Conservation (phyloP, 1,284 basidiomycete species). For the Pulveroboletus sp. region DNA sequence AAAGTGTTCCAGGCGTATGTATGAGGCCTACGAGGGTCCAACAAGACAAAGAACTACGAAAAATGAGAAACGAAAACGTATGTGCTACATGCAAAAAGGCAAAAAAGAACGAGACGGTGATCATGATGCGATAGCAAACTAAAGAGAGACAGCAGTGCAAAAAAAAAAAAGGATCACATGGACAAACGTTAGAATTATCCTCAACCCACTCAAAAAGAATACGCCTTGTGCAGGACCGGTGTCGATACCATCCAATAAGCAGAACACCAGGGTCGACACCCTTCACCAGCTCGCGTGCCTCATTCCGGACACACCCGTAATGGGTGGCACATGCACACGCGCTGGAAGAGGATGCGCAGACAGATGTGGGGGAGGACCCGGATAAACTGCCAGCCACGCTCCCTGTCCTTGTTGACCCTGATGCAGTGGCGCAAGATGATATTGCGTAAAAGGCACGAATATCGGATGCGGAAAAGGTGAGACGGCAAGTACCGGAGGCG, state of each 20-base stretch:
- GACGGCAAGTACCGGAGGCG: slow-evolving; percentile 14
- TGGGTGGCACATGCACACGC: slow-evolving; percentile 15
- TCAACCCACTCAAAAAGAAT: background rate
- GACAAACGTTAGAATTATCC: slow-evolving; percentile 21
- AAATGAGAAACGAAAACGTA: background rate
- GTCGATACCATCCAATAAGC: background rate
- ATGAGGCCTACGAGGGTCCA: background rate
- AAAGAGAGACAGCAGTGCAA: slow-evolving; percentile 2
- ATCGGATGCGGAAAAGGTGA: slow-evolving; percentile 21
- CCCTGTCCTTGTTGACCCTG: slow-evolving; percentile 18
- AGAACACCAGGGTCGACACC: slow-evolving; percentile 9
- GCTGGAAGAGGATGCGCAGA: slow-evolving; percentile 19
- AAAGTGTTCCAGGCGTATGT: background rate
- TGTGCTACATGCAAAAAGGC: slow-evolving; percentile 7
- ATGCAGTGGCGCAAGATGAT: slow-evolving; percentile 17
- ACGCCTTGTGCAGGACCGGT: background rate
- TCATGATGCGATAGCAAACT: background rate
- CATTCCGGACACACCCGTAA: slow-evolving; percentile 25
- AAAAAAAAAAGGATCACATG: slow-evolving; percentile 5
- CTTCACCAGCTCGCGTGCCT: slow-evolving; percentile 26
- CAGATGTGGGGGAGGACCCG: slow-evolving; percentile 15
- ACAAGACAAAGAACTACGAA: background rate
- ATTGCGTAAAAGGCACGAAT: slow-evolving; percentile 25
- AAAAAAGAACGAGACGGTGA: slow-evolving; percentile 4
- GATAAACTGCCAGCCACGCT: slow-evolving; percentile 24